These are phyloP conservation scores for Lodderomyces jiufengensis DNA, from an alignment of 1,139 yeast species.

Conservation along the genomic window DNA sequence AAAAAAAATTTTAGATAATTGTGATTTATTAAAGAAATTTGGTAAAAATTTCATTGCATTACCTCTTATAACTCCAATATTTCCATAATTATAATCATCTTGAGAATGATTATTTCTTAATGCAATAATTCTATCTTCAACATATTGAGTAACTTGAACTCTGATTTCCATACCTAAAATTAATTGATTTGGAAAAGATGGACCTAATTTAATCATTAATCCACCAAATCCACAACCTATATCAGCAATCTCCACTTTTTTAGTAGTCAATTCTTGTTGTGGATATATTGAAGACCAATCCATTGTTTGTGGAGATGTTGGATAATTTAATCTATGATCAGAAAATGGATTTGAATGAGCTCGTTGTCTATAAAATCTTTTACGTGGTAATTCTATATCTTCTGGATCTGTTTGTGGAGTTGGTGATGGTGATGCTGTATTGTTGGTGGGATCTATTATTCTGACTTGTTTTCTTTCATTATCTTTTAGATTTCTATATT, in stretches of 20 bases:
- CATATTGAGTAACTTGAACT: slow-evolving; percentile 95
- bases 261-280: slow-evolving; percentile 27
- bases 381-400: slow-evolving; percentile 51
- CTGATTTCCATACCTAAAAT: slow-evolving; percentile 96
- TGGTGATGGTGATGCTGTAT: slow-evolving; percentile 8
- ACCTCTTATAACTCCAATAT: slow-evolving; percentile 86
- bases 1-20: slow-evolving; percentile 86
- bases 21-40: slow-evolving; percentile 80
- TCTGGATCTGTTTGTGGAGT: slow-evolving; percentile 2
- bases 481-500: slow-evolving; percentile 38
- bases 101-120: slow-evolving; percentile 47
- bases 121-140: slow-evolving; percentile 91
- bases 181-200: slow-evolving; percentile 66
- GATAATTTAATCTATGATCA: slow-evolving; percentile 90
- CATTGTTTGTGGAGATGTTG: slow-evolving; percentile 76
- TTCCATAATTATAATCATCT: slow-evolving; percentile 51
- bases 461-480: slow-evolving; percentile 32
- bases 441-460: slow-evolving; percentile 16
- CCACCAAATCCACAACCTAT: slow-evolving; percentile 99
- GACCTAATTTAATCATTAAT: slow-evolving; percentile 72
- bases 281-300: slow-evolving; percentile 84
- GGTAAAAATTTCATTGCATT: slow-evolving; percentile 98
- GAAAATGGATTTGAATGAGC: slow-evolving; percentile 98
- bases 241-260: slow-evolving; percentile 83
- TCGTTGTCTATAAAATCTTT: slow-evolving; percentile 89